These are phyloP conservation scores for Solanum chacoense DNA, from an alignment of 305 asterid species.

Conservation along the genomic window DNA sequence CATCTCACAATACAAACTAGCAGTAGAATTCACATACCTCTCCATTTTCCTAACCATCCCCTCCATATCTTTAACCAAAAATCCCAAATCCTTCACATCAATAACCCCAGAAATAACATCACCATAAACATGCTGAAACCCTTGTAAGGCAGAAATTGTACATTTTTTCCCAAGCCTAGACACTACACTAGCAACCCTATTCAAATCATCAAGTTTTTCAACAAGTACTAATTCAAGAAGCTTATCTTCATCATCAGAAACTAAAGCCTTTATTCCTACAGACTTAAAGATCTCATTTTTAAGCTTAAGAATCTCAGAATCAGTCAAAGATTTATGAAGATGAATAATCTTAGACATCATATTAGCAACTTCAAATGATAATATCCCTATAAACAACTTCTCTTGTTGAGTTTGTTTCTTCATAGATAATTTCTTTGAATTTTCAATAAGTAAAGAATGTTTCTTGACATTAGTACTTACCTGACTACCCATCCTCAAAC, in stretches of 20 bases:
- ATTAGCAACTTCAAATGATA: conserved; percentile 94
- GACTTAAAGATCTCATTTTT: conserved; percentile 68
- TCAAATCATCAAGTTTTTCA: conserved; percentile 79
- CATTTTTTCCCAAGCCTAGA: conserved; percentile 93
- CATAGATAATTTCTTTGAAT: conserved; percentile 30
- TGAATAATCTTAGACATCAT: conserved; percentile 79
- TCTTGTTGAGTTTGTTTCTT: conserved; percentile 29
- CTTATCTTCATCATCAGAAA: conserved; percentile 52
- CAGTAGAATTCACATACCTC: conserved; percentile 47
- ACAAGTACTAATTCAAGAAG: conserved; percentile 57
- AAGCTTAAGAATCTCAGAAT: conserved; percentile 42
- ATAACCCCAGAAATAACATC: conserved; percentile 64
- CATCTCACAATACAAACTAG: conserved; percentile 55
- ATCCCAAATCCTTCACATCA: conserved; percentile 59
- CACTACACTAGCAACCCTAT: conserved; percentile 59
- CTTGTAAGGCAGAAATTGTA: conserved; percentile 66
- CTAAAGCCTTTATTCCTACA: conserved; percentile 49
- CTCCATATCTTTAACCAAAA: conserved; percentile 92
- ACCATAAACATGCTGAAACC: conserved; percentile 89
- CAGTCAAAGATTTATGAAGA: conserved; percentile 67
- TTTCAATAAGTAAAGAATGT: conserved; percentile 57
- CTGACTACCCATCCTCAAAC: conserved; percentile 75
- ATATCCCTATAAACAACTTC: conserved; percentile 50
- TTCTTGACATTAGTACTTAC: conserved; percentile 82
- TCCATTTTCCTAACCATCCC: conserved; percentile 74